Percentiles rank a stretch among this genome's conserved stretches.
Evolutionary conservation across 768 basidiomycete species (phyloP).

Genomic region (Pisolithus tinctorius): DNA sequence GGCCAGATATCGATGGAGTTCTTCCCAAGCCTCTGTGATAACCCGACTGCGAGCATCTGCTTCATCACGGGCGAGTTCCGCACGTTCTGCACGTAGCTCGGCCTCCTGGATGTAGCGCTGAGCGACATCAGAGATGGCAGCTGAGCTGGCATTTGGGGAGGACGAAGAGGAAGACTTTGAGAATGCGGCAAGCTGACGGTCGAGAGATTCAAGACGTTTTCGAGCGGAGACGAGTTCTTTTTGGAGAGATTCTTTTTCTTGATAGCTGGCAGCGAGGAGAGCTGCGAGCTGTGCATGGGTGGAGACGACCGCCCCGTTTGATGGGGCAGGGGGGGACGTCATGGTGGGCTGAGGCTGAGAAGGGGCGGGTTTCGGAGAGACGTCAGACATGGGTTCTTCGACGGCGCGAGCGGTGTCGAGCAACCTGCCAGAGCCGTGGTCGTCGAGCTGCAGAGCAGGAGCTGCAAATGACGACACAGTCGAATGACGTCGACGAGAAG

Average conservation of each 20-base stretch:
- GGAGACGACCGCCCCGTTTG: conserved; percentile 10
- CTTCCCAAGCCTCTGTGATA: conserved; percentile 43
- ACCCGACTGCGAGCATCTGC: conserved; percentile 40
- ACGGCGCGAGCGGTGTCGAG: not conserved
- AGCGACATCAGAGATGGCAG: conserved; percentile 24
- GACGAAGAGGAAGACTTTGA: conserved; percentile 16
- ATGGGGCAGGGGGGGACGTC: conserved; percentile 5
- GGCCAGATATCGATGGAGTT: conserved; percentile 42
- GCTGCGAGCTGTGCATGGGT: conserved; percentile 47
- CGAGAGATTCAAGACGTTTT: conserved; percentile 49
- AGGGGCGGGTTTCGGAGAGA: conserved; percentile 12
- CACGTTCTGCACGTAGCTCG: conserved; percentile 43
- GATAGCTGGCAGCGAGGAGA: conserved; percentile 48
- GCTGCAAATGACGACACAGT: not conserved
- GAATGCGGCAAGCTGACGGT: conserved; percentile 32
- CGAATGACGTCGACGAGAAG: conserved; percentile 4
- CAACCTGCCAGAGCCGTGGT: no score
- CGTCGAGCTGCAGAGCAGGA: no score
- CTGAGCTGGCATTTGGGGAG: conserved; percentile 11
- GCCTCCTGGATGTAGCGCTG: conserved; percentile 36
- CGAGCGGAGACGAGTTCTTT: conserved; percentile 36
- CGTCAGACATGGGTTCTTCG: not conserved
- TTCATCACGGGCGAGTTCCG: conserved; percentile 51
- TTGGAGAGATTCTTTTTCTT: conserved; percentile 45
- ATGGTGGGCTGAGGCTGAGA: not conserved